A percentile compares a stretch with the other conserved stretches of the same genome.
Conservation (phyloP, 768 basidiomycete genomes). For the Trametes punicea region DNA sequence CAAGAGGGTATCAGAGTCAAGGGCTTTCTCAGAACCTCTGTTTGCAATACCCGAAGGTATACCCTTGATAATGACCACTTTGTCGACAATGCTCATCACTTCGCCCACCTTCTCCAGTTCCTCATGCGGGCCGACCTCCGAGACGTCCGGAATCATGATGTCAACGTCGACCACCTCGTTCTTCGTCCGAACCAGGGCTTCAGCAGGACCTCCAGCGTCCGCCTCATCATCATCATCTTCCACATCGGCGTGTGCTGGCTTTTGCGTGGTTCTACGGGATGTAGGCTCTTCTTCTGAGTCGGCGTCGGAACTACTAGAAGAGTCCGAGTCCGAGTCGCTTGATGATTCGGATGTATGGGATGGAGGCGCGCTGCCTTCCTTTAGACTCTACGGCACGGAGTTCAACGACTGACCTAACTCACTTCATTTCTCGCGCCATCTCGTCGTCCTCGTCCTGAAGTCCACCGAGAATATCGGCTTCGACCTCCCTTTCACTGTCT, state of each 20-base stretch:
- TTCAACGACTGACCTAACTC: too few relatives aligned
- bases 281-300: constrained; percentile 30
- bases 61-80: constrained; percentile 72
- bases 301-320: constrained; percentile 25
- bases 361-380: constrained; percentile 1
- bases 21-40: constrained; percentile 54
- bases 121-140: constrained; percentile 62
- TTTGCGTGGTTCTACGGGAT: not conserved
- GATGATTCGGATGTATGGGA: constrained; percentile 17
- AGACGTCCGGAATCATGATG: constrained; percentile 58
- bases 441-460: constrained; percentile 39
- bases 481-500: constrained; percentile 72
- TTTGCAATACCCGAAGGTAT: constrained; percentile 39
- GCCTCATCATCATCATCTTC: constrained; percentile 59
- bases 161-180: constrained; percentile 64
- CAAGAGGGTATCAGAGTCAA: constrained; percentile 88
- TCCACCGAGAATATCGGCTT: constrained; percentile 49
- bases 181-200: constrained; percentile 57
- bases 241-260: constrained; percentile 28
- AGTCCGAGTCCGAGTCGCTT: constrained; percentile 33
- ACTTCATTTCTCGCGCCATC: constrained; percentile 3
- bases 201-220: constrained; percentile 37
- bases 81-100: constrained; percentile 69
- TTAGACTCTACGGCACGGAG: too few relatives aligned
- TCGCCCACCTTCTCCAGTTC: constrained; percentile 73